phyloP scores from a whole-genome alignment of 768 basidiomycete species.

The Chalciporus pseudorubinellus region DNA sequence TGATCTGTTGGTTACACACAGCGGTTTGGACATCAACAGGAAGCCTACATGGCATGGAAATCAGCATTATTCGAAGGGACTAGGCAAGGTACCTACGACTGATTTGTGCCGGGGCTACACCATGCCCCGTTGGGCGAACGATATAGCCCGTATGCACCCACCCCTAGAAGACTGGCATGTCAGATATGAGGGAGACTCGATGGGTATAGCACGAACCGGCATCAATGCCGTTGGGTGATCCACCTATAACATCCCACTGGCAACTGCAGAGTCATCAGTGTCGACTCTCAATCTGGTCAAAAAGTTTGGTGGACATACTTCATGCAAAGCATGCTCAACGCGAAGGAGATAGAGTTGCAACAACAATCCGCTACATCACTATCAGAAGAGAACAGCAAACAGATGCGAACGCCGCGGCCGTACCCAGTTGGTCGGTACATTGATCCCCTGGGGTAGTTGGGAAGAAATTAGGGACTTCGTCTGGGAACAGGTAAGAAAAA shows the following conservation, averaged over 20 bases:
- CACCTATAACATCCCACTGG: slow-evolving; percentile 17
- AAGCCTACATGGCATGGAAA: slow-evolving; percentile 10
- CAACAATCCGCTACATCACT: slow-evolving; percentile 20
- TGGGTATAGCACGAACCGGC: slow-evolving; percentile 7
- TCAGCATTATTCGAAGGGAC: neutral
- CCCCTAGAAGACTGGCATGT: slow-evolving; percentile 3
- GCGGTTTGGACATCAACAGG: slow-evolving; percentile 20
- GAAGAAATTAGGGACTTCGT: slow-evolving; percentile 22
- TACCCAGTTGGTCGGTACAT: slow-evolving; percentile 26
- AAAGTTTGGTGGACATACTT: slow-evolving; percentile 15
- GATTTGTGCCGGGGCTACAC: slow-evolving; percentile 22
- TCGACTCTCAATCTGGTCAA: neutral
- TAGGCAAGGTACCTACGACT: slow-evolving; percentile 11
- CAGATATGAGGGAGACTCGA: slow-evolving; percentile 2
- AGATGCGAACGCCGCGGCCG: slow-evolving; percentile 1
- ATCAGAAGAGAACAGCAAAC: neutral
- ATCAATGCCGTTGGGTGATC: slow-evolving; percentile 11
- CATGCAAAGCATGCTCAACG: slow-evolving; percentile 29
- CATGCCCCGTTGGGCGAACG: slow-evolving; percentile 3
- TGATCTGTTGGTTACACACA: slow-evolving; percentile 22
- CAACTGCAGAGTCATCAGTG: slow-evolving; percentile 16
- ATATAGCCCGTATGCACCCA: slow-evolving; percentile 10
- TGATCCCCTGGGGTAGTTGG: slow-evolving; percentile 23
- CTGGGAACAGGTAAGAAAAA: slow-evolving; percentile 2
- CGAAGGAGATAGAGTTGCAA: slow-evolving; percentile 28